These are phyloP conservation scores for Calonectria hawksworthii DNA, from an alignment of 2,329 filamentous ascomycete genomes.

Conservation along the genomic window DNA sequence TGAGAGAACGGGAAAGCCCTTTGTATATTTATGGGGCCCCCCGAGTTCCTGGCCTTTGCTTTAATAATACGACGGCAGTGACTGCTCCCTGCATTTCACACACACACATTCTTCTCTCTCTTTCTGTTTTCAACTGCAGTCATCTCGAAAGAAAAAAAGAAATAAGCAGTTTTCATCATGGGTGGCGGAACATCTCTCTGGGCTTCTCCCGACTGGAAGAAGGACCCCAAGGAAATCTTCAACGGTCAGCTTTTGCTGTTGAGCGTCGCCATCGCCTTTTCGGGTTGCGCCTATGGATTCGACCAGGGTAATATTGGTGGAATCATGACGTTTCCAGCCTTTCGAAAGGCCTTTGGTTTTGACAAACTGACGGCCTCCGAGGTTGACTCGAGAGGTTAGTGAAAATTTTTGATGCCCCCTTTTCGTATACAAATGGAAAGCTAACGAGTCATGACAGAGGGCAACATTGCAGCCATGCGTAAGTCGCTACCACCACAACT, in stretches of 20 bases:
- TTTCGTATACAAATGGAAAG: too few species aligned
- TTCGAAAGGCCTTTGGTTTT: conserved; percentile 23
- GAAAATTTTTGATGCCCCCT: too few species aligned
- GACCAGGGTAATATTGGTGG: conserved; percentile 25
- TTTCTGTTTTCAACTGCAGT: too few species aligned
- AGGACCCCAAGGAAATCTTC: conserved; percentile 26
- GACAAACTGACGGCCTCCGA: background rate
- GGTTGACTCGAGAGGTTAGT: conserved; percentile 13
- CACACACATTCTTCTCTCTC: background rate
- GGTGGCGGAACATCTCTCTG: conserved; percentile 26
- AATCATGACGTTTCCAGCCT: conserved; percentile 22
- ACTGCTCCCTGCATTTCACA: background rate
- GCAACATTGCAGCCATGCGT: conserved; percentile 27
- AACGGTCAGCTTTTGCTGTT: conserved; percentile 9
- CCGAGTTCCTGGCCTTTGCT: background rate
- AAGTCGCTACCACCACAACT: background rate
- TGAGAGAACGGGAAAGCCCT: background rate
- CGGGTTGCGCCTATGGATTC: conserved; percentile 20
- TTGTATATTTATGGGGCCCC: conserved; percentile 6
- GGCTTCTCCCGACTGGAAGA: conserved; percentile 28
- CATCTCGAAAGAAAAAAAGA: background rate
- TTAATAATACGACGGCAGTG: background rate
- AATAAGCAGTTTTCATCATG: background rate
- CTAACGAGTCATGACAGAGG: conserved; percentile 13
- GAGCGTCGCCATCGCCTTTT: conserved; percentile 16